Conservation (phyloP, 805 yeast species). For the Kodamaea laetipori region DNA sequence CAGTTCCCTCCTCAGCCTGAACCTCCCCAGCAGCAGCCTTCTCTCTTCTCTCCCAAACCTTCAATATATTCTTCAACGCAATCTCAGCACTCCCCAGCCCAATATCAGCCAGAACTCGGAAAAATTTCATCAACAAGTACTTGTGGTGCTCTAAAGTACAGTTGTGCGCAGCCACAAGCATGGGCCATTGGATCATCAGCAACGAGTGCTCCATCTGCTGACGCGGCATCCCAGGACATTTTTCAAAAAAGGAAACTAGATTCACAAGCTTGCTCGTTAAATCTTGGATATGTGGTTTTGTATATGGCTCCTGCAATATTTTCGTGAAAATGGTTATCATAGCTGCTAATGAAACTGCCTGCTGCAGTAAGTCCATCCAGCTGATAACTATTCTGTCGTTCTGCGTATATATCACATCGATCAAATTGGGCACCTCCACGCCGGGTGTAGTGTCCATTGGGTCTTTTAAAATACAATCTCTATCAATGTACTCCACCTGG, state of each 20-base stretch:
- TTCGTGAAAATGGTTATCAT: constrained; percentile 36
- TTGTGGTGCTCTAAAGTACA: constrained; percentile 39
- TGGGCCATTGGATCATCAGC: constrained; percentile 58
- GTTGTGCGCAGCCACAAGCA: constrained; percentile 52
- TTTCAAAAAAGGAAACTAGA: constrained; percentile 25
- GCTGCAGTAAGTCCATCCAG: constrained; percentile 62
- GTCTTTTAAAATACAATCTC: constrained; percentile 31
- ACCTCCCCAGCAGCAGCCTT: constrained; percentile 18
- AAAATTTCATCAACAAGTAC: constrained; percentile 41
- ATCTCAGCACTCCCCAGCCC: constrained; percentile 57
- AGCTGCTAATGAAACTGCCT: constrained; percentile 42
- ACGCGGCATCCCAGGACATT: constrained; percentile 18
- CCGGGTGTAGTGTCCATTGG: constrained; percentile 25
- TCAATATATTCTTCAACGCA: constrained; percentile 29
- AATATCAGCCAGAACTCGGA: constrained; percentile 37
- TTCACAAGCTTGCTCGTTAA: constrained; percentile 31
- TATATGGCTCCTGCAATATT: constrained; percentile 33
- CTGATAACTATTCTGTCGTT: constrained; percentile 26
- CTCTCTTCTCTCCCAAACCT: constrained; percentile 30
- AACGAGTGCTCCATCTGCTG: constrained; percentile 32
- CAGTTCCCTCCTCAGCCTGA: constrained; percentile 19
- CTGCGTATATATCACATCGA: constrained; percentile 14
- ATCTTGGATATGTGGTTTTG: constrained; percentile 36
- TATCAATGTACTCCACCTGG: constrained; percentile 29
- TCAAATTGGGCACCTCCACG: constrained; percentile 27